Evolutionary conservation across 208 protist species (phyloP), one percentile per base, ranked within the genome.

Genomic region (Leishmania amazonensis): DNA sequence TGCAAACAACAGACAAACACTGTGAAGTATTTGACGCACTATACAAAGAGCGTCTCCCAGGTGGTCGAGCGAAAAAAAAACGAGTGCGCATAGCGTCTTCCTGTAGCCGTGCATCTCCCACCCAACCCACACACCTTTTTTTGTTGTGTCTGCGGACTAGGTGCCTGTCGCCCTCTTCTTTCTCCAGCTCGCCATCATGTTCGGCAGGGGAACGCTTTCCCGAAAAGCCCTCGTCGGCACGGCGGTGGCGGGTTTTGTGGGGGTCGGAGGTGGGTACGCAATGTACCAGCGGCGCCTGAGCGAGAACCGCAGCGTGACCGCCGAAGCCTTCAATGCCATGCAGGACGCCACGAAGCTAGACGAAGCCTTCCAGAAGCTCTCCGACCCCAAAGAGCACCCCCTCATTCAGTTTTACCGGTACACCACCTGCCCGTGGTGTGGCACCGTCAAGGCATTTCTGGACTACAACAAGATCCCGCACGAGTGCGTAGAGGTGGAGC

Each of bases 361-460:
- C 19, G 89, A 76, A 54, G 91, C 91, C 6, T 84, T 95, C 75
- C 83, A 85, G 71, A 83, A 90, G 74, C 80, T 96, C 3, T 81
- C 67, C 31, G 83, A 93, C 82, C 9, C 77, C 17, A 86, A 85
- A 60, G 86, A 91, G 38, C 79, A 81, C 73, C 86, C 87, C 19
- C 84, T 88, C 35, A 85, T 84, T 7, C 87, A 91, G 75, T 73
- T 98, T 21, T 98, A 89, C 85, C 90, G 94, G 54, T 98, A 98
- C 85, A 94, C 94, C 17, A 97, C 95, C 3, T 98, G 95, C 86
- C 95, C 95, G n/a, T 98, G 93, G 86, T 98, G 94, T 72, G 93
- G 92, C 62, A 97, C 93, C 3, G 91, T 95, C 45, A 96, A 97
- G 87, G 93, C 93, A 24, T 94, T 97, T 76, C 81, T 98, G 7